phyloP scores from a whole-genome alignment of 352 stramenopile species.

The Vaucheria bursata region DNA sequence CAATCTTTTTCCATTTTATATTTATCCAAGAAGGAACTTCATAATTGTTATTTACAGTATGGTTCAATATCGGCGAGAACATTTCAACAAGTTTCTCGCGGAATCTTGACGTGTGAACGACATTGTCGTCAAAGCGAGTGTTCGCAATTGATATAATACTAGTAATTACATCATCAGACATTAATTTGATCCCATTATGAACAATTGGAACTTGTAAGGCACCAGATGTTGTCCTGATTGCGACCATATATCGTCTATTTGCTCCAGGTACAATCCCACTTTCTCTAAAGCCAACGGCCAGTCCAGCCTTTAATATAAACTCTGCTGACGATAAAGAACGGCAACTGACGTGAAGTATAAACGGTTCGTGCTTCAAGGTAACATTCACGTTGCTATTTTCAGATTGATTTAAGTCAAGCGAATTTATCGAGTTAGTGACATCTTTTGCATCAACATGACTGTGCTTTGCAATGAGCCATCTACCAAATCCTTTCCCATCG shows the following conservation, averaged over 20 bases:
- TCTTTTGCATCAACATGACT: conserved; percentile 61
- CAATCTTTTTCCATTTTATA: too few relatives aligned
- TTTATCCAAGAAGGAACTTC: too few relatives aligned
- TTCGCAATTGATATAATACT: conserved; percentile 6
- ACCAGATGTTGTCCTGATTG: conserved; percentile 73
- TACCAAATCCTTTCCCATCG: conserved; percentile 60
- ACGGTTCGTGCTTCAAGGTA: conserved; percentile 77
- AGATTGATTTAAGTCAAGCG: too few relatives aligned
- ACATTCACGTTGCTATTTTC: conserved; percentile 22
- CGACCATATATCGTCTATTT: conserved; percentile 75
- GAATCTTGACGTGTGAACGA: conserved; percentile 3
- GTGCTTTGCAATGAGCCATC: conserved; percentile 74
- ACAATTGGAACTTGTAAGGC: conserved; percentile 72
- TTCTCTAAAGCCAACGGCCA: conserved; percentile 70
- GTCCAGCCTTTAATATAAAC: conserved; percentile 65
- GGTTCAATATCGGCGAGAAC: too few relatives aligned
- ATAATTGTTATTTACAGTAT: too few relatives aligned
- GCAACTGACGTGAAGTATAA: conserved; percentile 81
- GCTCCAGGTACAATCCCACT: conserved; percentile 66
- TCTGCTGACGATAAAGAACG: conserved; percentile 65
- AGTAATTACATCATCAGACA: conserved; percentile 54
- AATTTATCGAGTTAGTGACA: conserved; percentile 50
- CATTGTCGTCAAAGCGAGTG: conserved; percentile 5
- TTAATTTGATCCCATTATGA: conserved; percentile 51
- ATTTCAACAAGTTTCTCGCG: background rate